Evolutionary conservation across 768 basidiomycete species (phyloP).

Genomic region (Lactarius indigo): DNA sequence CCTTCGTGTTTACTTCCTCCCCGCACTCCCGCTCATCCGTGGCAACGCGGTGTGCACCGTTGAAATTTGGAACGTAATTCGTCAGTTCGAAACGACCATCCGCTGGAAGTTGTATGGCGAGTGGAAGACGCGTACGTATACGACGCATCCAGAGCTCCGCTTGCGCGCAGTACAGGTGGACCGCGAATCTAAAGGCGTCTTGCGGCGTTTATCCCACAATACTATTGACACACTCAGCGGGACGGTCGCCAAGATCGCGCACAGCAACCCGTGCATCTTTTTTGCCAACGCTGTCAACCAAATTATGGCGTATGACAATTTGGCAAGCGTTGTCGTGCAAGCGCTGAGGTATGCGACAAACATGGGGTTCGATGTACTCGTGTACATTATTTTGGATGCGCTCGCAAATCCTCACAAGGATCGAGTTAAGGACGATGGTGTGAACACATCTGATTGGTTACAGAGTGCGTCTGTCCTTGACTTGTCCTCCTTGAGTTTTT

Average conservation of each 20-base stretch:
- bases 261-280: constrained; percentile 90
- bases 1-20: constrained; percentile 76
- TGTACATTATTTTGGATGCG: constrained; percentile 83
- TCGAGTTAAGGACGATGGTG: constrained; percentile 87
- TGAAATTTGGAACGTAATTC: constrained; percentile 89
- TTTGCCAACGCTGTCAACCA: constrained; percentile 89
- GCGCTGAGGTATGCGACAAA: constrained; percentile 84
- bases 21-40: constrained; percentile 79
- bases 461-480: constrained; percentile 61
- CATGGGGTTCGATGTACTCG: constrained; percentile 92
- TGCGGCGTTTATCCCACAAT: constrained; percentile 81
- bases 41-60: constrained; percentile 86
- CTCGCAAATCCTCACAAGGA: constrained; percentile 79
- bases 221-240: constrained; percentile 84
- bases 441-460: constrained; percentile 87
- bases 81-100: constrained; percentile 68
- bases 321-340: constrained; percentile 86
- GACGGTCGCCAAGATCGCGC: constrained; percentile 86
- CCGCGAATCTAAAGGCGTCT: constrained; percentile 81
- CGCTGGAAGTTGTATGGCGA: constrained; percentile 95
- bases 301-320: constrained; percentile 94
- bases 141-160: constrained; percentile 72
- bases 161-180: constrained; percentile 82
- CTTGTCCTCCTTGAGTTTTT: constrained; percentile 1
- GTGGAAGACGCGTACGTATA: constrained; percentile 77